These are phyloP conservation scores for Henningerozyma blattae DNA, from an alignment of 805 yeast species.

Conservation along the genomic window DNA sequence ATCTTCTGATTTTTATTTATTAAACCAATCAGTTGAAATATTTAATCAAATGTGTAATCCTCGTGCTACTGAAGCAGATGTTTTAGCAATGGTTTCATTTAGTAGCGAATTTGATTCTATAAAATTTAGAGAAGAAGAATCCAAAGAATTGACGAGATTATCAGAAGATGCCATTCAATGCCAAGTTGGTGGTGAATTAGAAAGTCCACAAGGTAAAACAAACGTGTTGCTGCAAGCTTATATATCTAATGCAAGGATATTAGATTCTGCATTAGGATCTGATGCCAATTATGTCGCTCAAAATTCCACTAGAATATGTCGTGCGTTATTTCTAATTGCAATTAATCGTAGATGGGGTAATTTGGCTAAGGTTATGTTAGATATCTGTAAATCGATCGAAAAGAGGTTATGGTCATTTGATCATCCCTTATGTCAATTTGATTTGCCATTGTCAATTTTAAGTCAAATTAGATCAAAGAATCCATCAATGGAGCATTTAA, in stretches of 20 bases:
- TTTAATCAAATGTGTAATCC: constrained; percentile 81
- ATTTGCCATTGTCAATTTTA: constrained; percentile 54
- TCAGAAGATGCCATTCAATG: constrained; percentile 56
- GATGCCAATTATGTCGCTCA: constrained; percentile 93
- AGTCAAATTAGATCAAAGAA: constrained; percentile 50
- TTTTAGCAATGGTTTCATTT: constrained; percentile 77
- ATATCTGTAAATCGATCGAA: constrained; percentile 80
- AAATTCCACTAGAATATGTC: constrained; percentile 82
- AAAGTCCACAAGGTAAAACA: constrained; percentile 74
- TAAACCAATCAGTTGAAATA: constrained; percentile 76
- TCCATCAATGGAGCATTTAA: constrained; percentile 57
- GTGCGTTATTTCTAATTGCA: constrained; percentile 82
- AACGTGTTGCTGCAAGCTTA: constrained; percentile 80
- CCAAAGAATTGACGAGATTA: constrained; percentile 53
- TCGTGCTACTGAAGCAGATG: constrained; percentile 82
- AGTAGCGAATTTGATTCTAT: constrained; percentile 89
- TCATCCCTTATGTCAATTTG: constrained; percentile 86
- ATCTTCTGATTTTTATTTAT: constrained; percentile 84
- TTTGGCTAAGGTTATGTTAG: constrained; percentile 59
- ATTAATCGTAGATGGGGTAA: constrained; percentile 86
- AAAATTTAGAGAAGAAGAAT: constrained; percentile 81
- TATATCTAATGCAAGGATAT: constrained; percentile 61
- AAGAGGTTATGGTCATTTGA: constrained; percentile 77
- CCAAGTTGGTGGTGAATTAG: constrained; percentile 68
- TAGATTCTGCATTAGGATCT: constrained; percentile 71